A percentile compares a stretch with the other conserved stretches of the same genome.
Evolutionary conservation across 108 stramenopile species (phyloP).

Genomic region (Thalassiosira profunda): DNA sequence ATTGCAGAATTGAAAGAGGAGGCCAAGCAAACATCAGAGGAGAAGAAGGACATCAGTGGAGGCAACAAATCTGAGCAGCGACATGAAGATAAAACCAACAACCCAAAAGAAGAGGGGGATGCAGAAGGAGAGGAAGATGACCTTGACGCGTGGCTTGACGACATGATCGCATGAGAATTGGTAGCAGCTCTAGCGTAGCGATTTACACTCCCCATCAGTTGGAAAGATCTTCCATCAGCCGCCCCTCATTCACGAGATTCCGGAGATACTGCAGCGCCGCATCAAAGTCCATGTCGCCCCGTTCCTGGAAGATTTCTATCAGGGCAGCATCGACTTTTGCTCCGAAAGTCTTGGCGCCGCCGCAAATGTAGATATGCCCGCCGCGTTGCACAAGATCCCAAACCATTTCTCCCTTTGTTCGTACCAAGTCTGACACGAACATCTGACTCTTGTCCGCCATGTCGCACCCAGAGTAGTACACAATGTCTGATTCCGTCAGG

Average conservation of each 20-base stretch:
- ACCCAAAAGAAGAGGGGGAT: neutral
- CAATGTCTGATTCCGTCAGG: constrained; percentile 45
- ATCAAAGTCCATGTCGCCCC: constrained; percentile 50
- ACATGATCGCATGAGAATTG: constrained; percentile 22
- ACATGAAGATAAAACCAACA: neutral
- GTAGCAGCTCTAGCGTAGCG: no score
- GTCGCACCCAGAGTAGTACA: constrained; percentile 40
- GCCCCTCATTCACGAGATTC: constrained; percentile 45
- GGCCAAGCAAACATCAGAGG: constrained; percentile 6
- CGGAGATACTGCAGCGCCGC: constrained; percentile 60
- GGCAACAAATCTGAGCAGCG: neutral
- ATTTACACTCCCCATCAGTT: no score
- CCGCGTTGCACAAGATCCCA: constrained; percentile 55
- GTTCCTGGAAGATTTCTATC: constrained; percentile 54
- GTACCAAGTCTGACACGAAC: constrained; percentile 51
- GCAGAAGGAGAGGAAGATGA: constrained; percentile 26
- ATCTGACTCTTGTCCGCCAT: constrained; percentile 11
- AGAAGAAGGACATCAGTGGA: neutral
- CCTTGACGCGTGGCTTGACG: constrained; percentile 39
- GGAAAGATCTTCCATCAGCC: constrained; percentile 62
- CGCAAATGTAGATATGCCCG: constrained; percentile 64
- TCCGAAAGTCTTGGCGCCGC: constrained; percentile 74
- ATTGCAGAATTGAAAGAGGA: constrained; percentile 35
- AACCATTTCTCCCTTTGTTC: constrained; percentile 27
- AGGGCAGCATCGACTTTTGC: constrained; percentile 59